Base-by-base conservation (phyloP, 352 stramenopile species). In the Phytophthora idaei region DNA sequence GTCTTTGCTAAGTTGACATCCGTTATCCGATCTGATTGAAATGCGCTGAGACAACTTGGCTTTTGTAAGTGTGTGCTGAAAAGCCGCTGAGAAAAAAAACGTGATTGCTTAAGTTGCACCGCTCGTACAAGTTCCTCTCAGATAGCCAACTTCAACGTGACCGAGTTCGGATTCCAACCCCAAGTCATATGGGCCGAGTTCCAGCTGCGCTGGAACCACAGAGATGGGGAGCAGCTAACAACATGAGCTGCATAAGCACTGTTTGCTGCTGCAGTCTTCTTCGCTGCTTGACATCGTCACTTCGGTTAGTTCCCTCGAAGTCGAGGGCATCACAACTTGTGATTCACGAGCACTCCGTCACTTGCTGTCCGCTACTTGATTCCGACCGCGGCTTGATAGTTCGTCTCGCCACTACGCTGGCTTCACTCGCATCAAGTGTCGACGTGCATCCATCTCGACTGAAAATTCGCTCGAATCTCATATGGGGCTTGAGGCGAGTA, bases 151-250 rank as follows among this genome's bases (percentile, higher is more conserved):
- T 69, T 74, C 61, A 70, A 70, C 28, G 14, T 45, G 41, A 32
- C 32, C 46, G 5, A 65, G 29, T 50, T 51, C 36, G 31, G n/a
- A 48, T 64, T 49, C 31, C 46, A 69, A 47, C 53, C 58, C 17
- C 15, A 5, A 50, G 27, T 31, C 54, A 65, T 60, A 64, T 64
- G 62, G 45, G 32, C 21, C 41, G 27, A 29, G 10, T 52, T 12
- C 48, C 66, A 73, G 60, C 66, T 73, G 67, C 55, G 15, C 31
- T 66, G 21, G 61, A 74, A 74, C 50, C 71, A 67, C n/a, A 17
- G 17, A 50, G 17, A 15, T 9, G 36, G 25, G 47, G 52, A 25
- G 32, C 59, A 67, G 59, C 51, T 54, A 48, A 41, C 59, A 67
- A 44, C 41, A 12, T 31, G 36, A 15, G 48, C 36, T 45, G 46